A percentile compares a stretch with the other conserved stretches of the same genome.
Conservation (phyloP, 2,329 filamentous ascomycete genomes). For the Claviceps sp. region DNA sequence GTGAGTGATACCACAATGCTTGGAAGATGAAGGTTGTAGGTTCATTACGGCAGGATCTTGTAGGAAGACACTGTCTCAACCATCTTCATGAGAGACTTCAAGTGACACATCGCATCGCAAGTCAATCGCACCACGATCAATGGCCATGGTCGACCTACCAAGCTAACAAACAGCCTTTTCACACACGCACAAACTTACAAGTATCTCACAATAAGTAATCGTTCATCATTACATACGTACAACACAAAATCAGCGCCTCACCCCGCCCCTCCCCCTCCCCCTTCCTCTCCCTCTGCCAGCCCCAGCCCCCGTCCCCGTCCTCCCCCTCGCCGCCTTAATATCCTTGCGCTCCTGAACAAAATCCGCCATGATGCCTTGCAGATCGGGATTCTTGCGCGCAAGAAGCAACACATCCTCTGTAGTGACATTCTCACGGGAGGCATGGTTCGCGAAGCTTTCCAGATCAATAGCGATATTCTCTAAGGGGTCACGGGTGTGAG, state of each 20-base stretch:
- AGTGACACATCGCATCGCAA: too few species aligned
- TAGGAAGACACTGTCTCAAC: too few species aligned
- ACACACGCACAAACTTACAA: too few species aligned
- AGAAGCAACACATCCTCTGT: slow-evolving; percentile 82
- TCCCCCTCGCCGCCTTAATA: slow-evolving; percentile 17
- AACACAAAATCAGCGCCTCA: not conserved
- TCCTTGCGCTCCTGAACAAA: slow-evolving; percentile 48
- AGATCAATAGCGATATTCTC: slow-evolving; percentile 45
- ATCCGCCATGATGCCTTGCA: slow-evolving; percentile 61
- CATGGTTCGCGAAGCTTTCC: slow-evolving; percentile 55
- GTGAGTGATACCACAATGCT: too few species aligned
- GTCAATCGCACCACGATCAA: too few species aligned
- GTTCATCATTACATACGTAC: too few species aligned
- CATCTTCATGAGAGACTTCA: too few species aligned
- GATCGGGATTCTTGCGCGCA: slow-evolving; percentile 71
- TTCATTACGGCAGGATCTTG: too few species aligned
- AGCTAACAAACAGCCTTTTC: too few species aligned
- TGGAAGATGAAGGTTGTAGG: too few species aligned
- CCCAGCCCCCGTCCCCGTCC: slow-evolving; percentile 14
- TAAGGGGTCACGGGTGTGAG: slow-evolving; percentile 12
- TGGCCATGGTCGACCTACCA: too few species aligned
- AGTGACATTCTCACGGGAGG: slow-evolving; percentile 64
- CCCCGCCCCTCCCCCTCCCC: not conserved
- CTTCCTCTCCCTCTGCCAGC: not conserved
- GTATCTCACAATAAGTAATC: too few species aligned